Percentiles rank a stretch among this genome's conserved stretches.
phyloP scores from a whole-genome alignment of 768 basidiomycete species.

The Pulveroboletus sp. region DNA sequence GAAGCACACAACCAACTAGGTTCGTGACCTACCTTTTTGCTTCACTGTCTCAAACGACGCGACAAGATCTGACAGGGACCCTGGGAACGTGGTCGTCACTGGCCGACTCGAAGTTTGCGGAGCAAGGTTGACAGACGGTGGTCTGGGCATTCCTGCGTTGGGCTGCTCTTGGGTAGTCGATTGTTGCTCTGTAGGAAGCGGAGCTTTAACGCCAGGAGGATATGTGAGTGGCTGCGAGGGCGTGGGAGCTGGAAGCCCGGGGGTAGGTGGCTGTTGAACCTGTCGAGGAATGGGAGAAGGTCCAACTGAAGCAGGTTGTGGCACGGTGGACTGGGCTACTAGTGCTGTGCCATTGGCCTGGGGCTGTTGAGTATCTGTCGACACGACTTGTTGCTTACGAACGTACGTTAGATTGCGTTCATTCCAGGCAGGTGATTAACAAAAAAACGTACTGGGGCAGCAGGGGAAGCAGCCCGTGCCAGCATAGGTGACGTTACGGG shows the following conservation, averaged over 20 bases:
- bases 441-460: conserved; percentile 38
- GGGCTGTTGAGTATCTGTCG: conserved; percentile 39
- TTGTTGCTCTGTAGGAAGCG: conserved; percentile 42
- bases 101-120: conserved; percentile 41
- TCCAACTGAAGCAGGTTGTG: conserved; percentile 34
- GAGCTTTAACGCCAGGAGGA: conserved; percentile 67
- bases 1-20: neutral
- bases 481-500: conserved; percentile 44
- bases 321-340: conserved; percentile 23
- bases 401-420: conserved; percentile 15
- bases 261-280: conserved; percentile 38
- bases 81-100: conserved; percentile 62
- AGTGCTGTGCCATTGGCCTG: conserved; percentile 34
- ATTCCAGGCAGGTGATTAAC: conserved; percentile 8
- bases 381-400: conserved; percentile 35
- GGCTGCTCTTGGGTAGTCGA: conserved; percentile 30
- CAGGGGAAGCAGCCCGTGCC: conserved; percentile 41
- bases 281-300: conserved; percentile 52
- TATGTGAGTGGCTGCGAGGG: conserved; percentile 46
- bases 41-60: conserved; percentile 95
- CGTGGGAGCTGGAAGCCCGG: conserved; percentile 15
- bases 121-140: conserved; percentile 50
- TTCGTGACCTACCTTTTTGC: conserved; percentile 74
- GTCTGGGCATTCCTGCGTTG: conserved; percentile 45
- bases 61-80: conserved; percentile 87